Percentiles rank a stretch among this genome's conserved stretches.
phyloP scores from a whole-genome alignment of 768 basidiomycete species.

The Serendipita vermifera region DNA sequence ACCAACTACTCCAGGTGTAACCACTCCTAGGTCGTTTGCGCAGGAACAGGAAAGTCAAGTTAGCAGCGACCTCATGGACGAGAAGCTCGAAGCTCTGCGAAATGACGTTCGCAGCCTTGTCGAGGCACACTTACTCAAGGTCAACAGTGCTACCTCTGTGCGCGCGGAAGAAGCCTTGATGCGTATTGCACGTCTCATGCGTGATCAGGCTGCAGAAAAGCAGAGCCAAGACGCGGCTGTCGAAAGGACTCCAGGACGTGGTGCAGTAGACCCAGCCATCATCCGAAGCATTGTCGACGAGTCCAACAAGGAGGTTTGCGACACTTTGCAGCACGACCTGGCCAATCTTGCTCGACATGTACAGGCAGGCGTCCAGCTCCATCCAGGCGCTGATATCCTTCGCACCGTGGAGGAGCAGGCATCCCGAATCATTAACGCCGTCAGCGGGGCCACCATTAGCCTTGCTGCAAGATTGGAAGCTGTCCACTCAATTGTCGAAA shows the following conservation, averaged over 20 bases:
- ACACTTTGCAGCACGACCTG: constrained; percentile 48
- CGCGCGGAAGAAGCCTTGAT: constrained; percentile 11
- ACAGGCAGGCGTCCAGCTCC: constrained; percentile 17
- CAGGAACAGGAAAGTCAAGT: constrained; percentile 24
- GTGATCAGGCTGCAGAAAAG: constrained; percentile 7
- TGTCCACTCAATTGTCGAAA: constrained; percentile 19
- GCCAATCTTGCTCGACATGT: constrained; percentile 35
- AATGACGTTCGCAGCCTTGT: constrained; percentile 29
- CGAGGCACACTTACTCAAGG: constrained; percentile 14
- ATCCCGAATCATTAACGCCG: constrained; percentile 41
- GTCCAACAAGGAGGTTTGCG: constrained; percentile 47
- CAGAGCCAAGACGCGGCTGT: constrained; percentile 20
- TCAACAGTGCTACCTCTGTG: not conserved
- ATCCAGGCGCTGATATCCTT: constrained; percentile 17
- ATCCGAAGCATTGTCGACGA: constrained; percentile 58
- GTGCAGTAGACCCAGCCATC: constrained; percentile 66
- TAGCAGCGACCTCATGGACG: constrained; percentile 45
- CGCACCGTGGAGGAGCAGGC: constrained; percentile 44
- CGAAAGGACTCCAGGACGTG: constrained; percentile 44
- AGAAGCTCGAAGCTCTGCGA: constrained; percentile 46
- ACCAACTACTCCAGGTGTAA: constrained; percentile 19
- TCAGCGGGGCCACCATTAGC: constrained; percentile 47
- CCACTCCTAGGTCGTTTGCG: constrained; percentile 34
- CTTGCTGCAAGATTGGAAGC: constrained; percentile 46
- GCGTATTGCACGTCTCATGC: constrained; percentile 11